These are phyloP conservation scores for Nothopassalora personata DNA, from an alignment of 2,329 filamentous ascomycete species.

Conservation along the genomic window DNA sequence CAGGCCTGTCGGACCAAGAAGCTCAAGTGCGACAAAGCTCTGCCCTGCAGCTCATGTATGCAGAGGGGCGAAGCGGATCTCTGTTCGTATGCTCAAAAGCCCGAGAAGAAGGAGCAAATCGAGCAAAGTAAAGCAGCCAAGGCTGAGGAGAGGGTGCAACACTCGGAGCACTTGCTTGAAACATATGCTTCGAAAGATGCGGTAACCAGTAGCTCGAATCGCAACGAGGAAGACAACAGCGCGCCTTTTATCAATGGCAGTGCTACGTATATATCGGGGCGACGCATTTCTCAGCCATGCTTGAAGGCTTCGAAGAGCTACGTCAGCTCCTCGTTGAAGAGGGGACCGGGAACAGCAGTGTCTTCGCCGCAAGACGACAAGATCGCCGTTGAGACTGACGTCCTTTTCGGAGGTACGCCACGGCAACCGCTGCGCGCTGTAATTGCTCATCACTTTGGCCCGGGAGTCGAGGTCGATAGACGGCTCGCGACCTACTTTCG, in stretches of 20 bases:
- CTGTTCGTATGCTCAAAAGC: conserved; percentile 6
- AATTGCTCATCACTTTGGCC: conserved; percentile 7
- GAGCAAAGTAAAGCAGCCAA: background rate
- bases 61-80: conserved; percentile 1
- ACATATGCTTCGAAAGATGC: background rate
- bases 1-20: conserved; percentile 6
- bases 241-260: background rate
- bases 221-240: background rate
- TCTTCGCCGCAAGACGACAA: background rate
- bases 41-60: conserved; percentile 7
- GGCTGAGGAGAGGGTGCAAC: conserved; percentile 9
- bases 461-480: conserved; percentile 10
- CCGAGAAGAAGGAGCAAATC: background rate
- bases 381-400: conserved; percentile 7
- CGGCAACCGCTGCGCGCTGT: conserved; percentile 4
- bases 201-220: background rate
- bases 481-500: conserved; percentile 12
- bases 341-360: background rate
- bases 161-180: conserved; percentile 11
- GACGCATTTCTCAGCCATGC: conserved; percentile 16
- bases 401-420: conserved; percentile 11
- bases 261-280: conserved; percentile 9
- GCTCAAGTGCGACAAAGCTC: conserved; percentile 10
- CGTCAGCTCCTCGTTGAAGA: conserved; percentile 9
- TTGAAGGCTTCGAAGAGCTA: conserved; percentile 15